Base-by-base conservation (phyloP, 768 basidiomycete species). In the Pisolithus orientalis region DNA sequence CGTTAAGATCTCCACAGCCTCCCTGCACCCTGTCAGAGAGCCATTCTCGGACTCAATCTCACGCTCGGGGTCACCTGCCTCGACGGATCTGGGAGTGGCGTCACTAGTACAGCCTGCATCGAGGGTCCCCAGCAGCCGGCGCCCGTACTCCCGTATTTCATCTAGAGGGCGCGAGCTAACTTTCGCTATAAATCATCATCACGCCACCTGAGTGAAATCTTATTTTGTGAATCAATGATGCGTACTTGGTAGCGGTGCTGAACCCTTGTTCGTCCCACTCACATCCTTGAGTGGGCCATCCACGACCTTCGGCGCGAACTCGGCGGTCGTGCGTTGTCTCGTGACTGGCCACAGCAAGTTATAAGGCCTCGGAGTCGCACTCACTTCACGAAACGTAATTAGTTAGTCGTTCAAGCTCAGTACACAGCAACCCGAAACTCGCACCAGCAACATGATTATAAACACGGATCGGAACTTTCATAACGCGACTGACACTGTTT, bases 1-100 rank as follows among this genome's bases (percentile, higher is more conserved):
- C 16, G 93, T 94, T 53, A 96, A 70, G 47, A 94, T 83, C 73
- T 97, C 93, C 11, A 95, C 92, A 0, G 92, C 90, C 65, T 94
- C 86, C 44, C 91, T 75, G 65, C 84, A 90, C 17, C 80, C 83
- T 43, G 70, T 77, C 60, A 76, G 55, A 16, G 32, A 53, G 3
- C 70, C 79, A 21, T 74, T 69, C 34, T 79, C 81, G 38, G 73
- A 70, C 17, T 77, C 69, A 51, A 66, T 60, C 51, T 67, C 62
- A 25, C 61, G 65, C 25, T 70, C 66, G 37, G 59, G 59, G 21
- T 66, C 62, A 39, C 63, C 56, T 10, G 62, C 55, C 32, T 69
- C 69, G 1, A 56, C 51, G 1, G 68, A 59, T 7, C 62, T 34
- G 45, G 67, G 66, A 34, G 63, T 64, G 25, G 62, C 52, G 17